Evolutionary conservation across 2,329 filamentous ascomycete species (phyloP).

Genomic region (Stemphylium lycopersici): DNA sequence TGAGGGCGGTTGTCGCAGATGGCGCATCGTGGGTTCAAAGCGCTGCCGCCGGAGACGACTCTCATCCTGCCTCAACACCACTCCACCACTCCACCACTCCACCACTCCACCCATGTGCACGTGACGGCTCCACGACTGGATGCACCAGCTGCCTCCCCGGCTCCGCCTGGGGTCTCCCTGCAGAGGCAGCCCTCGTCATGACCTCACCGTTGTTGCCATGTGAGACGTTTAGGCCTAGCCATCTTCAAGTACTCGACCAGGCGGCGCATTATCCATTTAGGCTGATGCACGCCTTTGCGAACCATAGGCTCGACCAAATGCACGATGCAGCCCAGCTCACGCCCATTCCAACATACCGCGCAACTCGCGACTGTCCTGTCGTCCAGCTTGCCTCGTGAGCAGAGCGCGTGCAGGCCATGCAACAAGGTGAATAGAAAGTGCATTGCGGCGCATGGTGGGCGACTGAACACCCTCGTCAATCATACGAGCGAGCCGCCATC

Average conservation of each 20-base stretch:
- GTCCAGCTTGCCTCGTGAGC: slow-evolving; percentile 10
- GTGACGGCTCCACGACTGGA: slow-evolving; percentile 17
- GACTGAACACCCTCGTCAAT: slow-evolving; percentile 3
- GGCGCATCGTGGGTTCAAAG: slow-evolving; percentile 15
- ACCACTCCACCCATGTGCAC: slow-evolving; percentile 13
- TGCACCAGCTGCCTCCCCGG: slow-evolving; percentile 7
- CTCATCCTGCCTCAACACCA: slow-evolving; percentile 2
- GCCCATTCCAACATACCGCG: slow-evolving; percentile 12
- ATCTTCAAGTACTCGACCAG: slow-evolving; percentile 36
- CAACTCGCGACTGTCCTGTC: slow-evolving; percentile 8
- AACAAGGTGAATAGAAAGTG: slow-evolving; percentile 10
- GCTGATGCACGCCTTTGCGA: slow-evolving; percentile 24
- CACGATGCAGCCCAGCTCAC: slow-evolving; percentile 27
- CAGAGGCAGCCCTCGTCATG: slow-evolving; percentile 17
- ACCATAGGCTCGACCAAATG: slow-evolving; percentile 26
- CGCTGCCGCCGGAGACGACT: neutral
- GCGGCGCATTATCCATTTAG: slow-evolving; percentile 40
- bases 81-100: slow-evolving; percentile 6
- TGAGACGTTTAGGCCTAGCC: slow-evolving; percentile 17
- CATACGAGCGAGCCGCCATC: neutral
- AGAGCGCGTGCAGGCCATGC: slow-evolving; percentile 12
- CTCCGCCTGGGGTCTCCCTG: slow-evolving; percentile 19
- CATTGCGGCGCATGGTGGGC: slow-evolving; percentile 10
- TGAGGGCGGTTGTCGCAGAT: slow-evolving; percentile 19
- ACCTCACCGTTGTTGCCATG: slow-evolving; percentile 19